phyloP scores from a whole-genome alignment of 2,329 filamentous ascomycete species.

The Pseudocercospora pini-densiflorae region DNA sequence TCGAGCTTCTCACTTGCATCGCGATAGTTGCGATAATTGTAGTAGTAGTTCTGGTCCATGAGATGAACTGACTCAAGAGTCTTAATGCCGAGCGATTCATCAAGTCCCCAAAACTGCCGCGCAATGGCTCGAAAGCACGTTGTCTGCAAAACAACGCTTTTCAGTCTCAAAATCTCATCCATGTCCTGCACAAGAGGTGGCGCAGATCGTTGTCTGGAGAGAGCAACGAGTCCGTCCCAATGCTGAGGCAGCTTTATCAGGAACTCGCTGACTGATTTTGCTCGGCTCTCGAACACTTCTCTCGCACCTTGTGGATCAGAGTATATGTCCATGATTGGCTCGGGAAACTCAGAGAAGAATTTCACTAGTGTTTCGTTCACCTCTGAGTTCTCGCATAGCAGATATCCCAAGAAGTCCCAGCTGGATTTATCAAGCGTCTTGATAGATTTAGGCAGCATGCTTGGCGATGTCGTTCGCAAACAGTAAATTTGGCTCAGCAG shows the following conservation, averaged over 20 bases:
- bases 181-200: conserved; percentile 65
- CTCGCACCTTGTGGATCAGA: conserved; percentile 43
- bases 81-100: conserved; percentile 17
- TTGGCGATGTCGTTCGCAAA: conserved; percentile 52
- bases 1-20: conserved; percentile 17
- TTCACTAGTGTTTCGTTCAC: conserved; percentile 47
- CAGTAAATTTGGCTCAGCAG: conserved; percentile 69
- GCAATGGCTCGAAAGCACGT: conserved; percentile 59
- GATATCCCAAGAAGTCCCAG: conserved; percentile 45
- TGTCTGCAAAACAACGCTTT: conserved; percentile 57
- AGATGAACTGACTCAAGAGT: conserved; percentile 28
- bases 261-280: conserved; percentile 28
- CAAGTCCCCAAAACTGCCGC: conserved; percentile 49
- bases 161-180: conserved; percentile 51
- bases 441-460: conserved; percentile 44
- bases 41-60: conserved; percentile 29
- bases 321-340: conserved; percentile 45
- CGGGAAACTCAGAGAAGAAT: conserved; percentile 59
- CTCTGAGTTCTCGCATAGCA: conserved; percentile 53
- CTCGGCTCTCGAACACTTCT: conserved; percentile 43
- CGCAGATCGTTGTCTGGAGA: conserved; percentile 44
- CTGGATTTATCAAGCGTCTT: conserved; percentile 40
- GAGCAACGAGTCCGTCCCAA: conserved; percentile 25
- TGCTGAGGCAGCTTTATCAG: conserved; percentile 31
- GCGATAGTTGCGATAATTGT: conserved; percentile 17